Conservation (phyloP, 352 stramenopile genomes). For the Phytophthora fragariaefolia region DNA sequence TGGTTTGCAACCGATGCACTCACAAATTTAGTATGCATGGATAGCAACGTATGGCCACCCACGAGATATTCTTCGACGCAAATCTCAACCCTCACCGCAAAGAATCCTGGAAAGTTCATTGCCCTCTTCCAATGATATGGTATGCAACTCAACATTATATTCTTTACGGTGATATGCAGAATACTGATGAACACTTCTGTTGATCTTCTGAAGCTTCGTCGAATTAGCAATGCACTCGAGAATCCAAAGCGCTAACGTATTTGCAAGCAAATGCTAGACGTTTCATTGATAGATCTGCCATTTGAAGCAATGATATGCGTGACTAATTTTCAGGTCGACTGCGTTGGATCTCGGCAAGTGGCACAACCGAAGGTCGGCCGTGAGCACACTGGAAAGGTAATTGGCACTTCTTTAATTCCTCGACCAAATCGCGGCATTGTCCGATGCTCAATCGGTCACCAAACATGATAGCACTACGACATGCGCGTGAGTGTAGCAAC, state of each 20-base stretch:
- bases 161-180: background rate
- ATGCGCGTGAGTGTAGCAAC: conserved; percentile 89
- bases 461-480: conserved; percentile 94
- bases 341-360: conserved; percentile 72
- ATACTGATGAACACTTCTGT: background rate
- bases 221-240: conserved; percentile 67
- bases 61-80: conserved; percentile 52
- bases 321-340: background rate
- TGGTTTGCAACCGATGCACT: background rate
- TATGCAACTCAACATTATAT: conserved; percentile 18
- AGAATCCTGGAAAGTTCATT: conserved; percentile 29
- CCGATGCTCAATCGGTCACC: conserved; percentile 79
- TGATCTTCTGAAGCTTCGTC: conserved; percentile 48
- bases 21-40: background rate
- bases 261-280: background rate
- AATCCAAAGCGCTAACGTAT: conserved; percentile 35
- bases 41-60: conserved; percentile 39
- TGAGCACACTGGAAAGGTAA: conserved; percentile 93
- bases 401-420: conserved; percentile 74
- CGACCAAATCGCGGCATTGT: conserved; percentile 77
- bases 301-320: background rate
- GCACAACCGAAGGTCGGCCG: conserved; percentile 88
- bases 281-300: background rate
- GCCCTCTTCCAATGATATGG: conserved; percentile 69
- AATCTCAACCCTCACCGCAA: conserved; percentile 48